A percentile compares a stretch with the other conserved stretches of the same genome.
These are phyloP conservation scores for Limnomonas spitsbergensis DNA, from an alignment of 139 green algal genomes.

Conservation along the genomic window DNA sequence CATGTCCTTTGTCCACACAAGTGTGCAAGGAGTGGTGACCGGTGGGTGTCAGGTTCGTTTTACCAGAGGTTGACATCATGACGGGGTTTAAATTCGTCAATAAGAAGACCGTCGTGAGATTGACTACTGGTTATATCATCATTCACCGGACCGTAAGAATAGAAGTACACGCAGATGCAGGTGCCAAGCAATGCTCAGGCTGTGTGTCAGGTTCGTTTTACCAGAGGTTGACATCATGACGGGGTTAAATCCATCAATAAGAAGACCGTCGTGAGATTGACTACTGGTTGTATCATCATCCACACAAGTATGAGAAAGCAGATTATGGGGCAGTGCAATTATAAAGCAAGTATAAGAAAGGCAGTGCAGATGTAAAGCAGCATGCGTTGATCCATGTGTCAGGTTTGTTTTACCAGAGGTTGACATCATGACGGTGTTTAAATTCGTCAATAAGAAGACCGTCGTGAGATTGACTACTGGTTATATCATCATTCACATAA, in stretches of 20 bases:
- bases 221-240: constrained; percentile 8
- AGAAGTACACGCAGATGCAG: not conserved
- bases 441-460: constrained; percentile 4
- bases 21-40: not conserved
- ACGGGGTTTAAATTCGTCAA: not conserved
- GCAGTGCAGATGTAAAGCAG: no score
- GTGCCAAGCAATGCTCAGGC: no score
- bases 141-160: not conserved
- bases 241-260: not conserved
- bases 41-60: not conserved
- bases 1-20: no score
- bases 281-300: no score
- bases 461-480: constrained; percentile 14
- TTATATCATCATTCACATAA: constrained; percentile 5
- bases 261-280: no score
- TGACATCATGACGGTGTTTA: constrained; percentile 9
- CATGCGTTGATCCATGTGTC: not conserved
- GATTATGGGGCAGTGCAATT: no score
- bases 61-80: constrained; percentile 15
- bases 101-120: constrained; percentile 19
- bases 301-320: no score
- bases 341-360: no score
- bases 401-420: constrained; percentile 10
- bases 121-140: constrained; percentile 12
- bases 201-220: constrained; percentile 8